These are phyloP conservation scores for Diaporthe capsici DNA, from an alignment of 2,329 filamentous ascomycete species.

Conservation along the genomic window DNA sequence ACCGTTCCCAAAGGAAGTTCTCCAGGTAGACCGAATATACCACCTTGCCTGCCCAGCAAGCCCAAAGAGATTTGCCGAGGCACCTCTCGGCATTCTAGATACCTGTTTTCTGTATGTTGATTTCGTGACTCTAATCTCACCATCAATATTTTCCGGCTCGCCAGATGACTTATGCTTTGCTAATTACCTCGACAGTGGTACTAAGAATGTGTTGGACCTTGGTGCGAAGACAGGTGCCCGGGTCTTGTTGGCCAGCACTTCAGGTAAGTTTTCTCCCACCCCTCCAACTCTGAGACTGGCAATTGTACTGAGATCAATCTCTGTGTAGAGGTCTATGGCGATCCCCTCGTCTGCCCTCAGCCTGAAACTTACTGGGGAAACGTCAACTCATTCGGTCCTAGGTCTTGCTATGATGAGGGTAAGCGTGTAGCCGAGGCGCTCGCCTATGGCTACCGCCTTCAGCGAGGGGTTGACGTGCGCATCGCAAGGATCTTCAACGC, in stretches of 20 bases:
- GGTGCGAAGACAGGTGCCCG: neutral
- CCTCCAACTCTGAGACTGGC: neutral
- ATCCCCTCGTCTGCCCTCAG: neutral
- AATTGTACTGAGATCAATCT: neutral
- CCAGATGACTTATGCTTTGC: neutral
- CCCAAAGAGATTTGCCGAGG: no score
- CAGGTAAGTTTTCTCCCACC: neutral
- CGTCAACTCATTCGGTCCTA: neutral
- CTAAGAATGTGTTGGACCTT: neutral
- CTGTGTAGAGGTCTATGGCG: neutral
- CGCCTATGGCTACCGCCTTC: neutral
- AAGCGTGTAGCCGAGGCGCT: neutral
- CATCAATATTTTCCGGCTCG: neutral
- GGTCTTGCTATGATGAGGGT: neutral
- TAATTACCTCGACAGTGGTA: neutral
- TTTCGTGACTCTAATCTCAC: neutral
- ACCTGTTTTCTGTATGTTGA: neutral
- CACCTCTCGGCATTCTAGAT: no score
- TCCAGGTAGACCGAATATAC: no score
- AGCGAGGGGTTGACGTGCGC: neutral
- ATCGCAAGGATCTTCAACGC: slow-evolving; percentile 4
- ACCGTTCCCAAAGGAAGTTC: no score
- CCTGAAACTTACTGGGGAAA: neutral
- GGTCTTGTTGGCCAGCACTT: neutral
- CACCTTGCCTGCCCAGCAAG: no score